Evolutionary conservation across 495 filamentous ascomycete species (phyloP), one percentile per base, ranked within the genome.

Genomic region (Astrocystis sublimbata): DNA sequence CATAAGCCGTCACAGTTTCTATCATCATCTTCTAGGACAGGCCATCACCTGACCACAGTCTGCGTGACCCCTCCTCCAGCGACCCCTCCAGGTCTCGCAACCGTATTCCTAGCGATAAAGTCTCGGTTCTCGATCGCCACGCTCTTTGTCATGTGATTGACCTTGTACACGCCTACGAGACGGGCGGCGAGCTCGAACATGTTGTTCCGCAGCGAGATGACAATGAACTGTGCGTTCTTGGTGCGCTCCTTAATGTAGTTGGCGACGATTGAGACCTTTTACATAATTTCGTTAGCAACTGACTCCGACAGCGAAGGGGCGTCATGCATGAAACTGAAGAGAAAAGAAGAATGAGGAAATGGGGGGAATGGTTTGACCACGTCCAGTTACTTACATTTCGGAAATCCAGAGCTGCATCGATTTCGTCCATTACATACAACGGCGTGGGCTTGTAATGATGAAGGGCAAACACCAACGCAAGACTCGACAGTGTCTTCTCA

Each of bases 91-190:
- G 56, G 61, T 30, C 63, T 60, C 23, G 70, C 45, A 4, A 62
- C 64, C 4, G 56, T 46, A 21, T 64, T 63, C 38, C 73, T 57
- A 7, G 42, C 45, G 45, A 93, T 89, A 65, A 93, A 96, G 70
- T 96, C 91, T 61, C 80, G 83, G 74, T 96, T 96, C 73, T 96
- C 92, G 46, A 96, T 92, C n/a, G 92, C 94, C 3, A 96, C 92
- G 70, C 89, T 93, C 86, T 96, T 96, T 42, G 92, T 96, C 94
- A 98, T 98, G 76, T 98, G 94, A 76, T 97, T 98, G 71, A 98
- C 94, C 78, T 98, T 98, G 76, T 98, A 98, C 47, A 98, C 93
- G 49, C 94, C 94, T 6, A 98, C 92, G 38, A 98, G 83, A 51
- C 94, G 83, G 45, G 92, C 86, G 17, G 94, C 96, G 57, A 98